phyloP scores from a whole-genome alignment of 164 flowering plant species.

The Cinnamomum chago region DNA sequence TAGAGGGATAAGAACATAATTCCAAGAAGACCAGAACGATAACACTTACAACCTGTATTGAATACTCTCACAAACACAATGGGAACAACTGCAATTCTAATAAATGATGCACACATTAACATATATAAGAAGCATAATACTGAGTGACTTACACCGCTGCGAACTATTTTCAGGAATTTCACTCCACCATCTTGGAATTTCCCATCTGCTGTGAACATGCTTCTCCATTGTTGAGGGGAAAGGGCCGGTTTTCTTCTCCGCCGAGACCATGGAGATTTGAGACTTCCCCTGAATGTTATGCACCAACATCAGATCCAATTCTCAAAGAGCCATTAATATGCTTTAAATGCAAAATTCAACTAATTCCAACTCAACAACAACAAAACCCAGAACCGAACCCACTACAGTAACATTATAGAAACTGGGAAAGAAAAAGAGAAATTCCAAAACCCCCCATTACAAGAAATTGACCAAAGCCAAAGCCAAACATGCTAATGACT shows the following conservation, averaged over 20 bases:
- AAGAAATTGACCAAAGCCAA: not conserved
- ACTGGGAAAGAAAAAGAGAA: not conserved
- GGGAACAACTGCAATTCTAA: not conserved
- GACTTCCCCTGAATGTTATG: slow-evolving; percentile 47
- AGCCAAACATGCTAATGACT: not conserved
- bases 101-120: not conserved
- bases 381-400: not conserved
- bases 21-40: not conserved
- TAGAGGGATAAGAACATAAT: slow-evolving; percentile 3
- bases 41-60: not conserved
- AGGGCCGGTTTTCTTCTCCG: slow-evolving; percentile 80
- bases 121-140: not conserved
- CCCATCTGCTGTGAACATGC: slow-evolving; percentile 71
- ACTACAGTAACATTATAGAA: not conserved
- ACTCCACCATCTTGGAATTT: slow-evolving; percentile 76
- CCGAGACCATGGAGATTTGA: slow-evolving; percentile 97
- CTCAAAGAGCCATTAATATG: not conserved
- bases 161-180: slow-evolving; percentile 84
- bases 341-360: not conserved
- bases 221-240: slow-evolving; percentile 69
- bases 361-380: not conserved
- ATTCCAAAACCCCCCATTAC: not conserved
- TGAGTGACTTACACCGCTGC: slow-evolving; percentile 72
- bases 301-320: not conserved
- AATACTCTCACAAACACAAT: not conserved